Evolutionary conservation across 2,329 filamentous ascomycete species (phyloP).

Genomic region (Aspergillus sp.): DNA sequence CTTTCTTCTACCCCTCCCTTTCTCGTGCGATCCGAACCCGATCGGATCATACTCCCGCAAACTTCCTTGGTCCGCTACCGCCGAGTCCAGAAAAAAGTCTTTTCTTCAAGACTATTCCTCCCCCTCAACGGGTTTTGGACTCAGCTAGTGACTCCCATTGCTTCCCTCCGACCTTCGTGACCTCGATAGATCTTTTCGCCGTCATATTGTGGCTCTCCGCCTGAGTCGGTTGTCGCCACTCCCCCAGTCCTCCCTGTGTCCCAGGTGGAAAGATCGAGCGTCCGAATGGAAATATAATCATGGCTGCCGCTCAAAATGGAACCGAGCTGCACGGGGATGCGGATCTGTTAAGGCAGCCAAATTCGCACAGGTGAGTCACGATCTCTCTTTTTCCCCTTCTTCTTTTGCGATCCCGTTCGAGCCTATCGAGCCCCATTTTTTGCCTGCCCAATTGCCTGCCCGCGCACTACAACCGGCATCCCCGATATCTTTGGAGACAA

Average conservation of each 20-base stretch:
- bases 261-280: constrained; percentile 3
- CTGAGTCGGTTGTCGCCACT: not conserved
- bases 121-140: not conserved
- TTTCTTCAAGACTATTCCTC: constrained; percentile 1
- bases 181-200: not conserved
- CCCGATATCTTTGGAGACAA: too few relatives aligned
- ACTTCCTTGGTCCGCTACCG: constrained; percentile 35
- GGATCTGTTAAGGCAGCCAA: constrained; percentile 58
- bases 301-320: constrained; percentile 47
- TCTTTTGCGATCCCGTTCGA: not conserved
- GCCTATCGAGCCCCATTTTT: not conserved
- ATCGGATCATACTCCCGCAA: constrained; percentile 33
- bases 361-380: constrained; percentile 56
- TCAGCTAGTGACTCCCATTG: not conserved
- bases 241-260: not conserved
- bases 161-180: constrained; percentile 2
- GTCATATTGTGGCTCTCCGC: not conserved
- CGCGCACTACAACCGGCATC: too few relatives aligned
- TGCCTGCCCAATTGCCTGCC: not conserved
- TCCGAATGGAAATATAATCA: constrained; percentile 39
- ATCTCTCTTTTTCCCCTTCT: constrained; percentile 9
- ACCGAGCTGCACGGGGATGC: constrained; percentile 53
- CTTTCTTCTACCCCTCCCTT: constrained; percentile 11
- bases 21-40: constrained; percentile 18
- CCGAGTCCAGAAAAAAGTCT: not conserved